Percentiles rank a stretch among this genome's conserved stretches.
phyloP scores from a whole-genome alignment of 805 yeast genomes.

The Saturnispora sanitii region DNA sequence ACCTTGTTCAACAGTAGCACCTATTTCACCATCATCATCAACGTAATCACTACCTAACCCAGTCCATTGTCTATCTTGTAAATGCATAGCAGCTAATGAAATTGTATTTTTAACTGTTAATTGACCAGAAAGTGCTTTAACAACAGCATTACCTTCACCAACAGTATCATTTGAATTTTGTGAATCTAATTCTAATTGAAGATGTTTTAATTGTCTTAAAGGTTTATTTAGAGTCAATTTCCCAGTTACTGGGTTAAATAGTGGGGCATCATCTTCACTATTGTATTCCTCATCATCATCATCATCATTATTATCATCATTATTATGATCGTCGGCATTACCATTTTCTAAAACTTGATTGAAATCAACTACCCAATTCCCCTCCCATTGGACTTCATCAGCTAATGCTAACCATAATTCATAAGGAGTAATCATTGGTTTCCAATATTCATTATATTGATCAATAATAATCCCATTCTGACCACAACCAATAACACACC shows the following conservation, averaged over 20 bases:
- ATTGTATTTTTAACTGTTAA: slow-evolving; percentile 67
- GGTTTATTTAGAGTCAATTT: slow-evolving; percentile 65
- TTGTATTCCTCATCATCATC: slow-evolving; percentile 11
- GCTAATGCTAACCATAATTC: slow-evolving; percentile 76
- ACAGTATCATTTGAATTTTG: slow-evolving; percentile 17
- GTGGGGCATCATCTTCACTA: slow-evolving; percentile 58
- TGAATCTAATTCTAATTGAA: slow-evolving; percentile 45
- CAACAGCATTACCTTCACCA: slow-evolving; percentile 30
- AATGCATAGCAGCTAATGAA: slow-evolving; percentile 74
- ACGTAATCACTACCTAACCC: slow-evolving; percentile 84
- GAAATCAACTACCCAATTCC: slow-evolving; percentile 85
- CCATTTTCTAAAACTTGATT: slow-evolving; percentile 36
- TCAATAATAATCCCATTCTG: slow-evolving; percentile 88
- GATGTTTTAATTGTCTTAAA: slow-evolving; percentile 52
- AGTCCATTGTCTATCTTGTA: slow-evolving; percentile 71
- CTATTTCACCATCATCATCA: slow-evolving; percentile 34
- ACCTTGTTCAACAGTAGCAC: slow-evolving; percentile 78
- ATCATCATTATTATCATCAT: slow-evolving; percentile 9
- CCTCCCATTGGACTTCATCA: slow-evolving; percentile 79
- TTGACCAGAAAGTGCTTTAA: slow-evolving; percentile 45
- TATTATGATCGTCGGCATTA: slow-evolving; percentile 23
- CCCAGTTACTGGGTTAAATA: slow-evolving; percentile 85
- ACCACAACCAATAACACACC: slow-evolving; percentile 94
- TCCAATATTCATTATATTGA: slow-evolving; percentile 67
- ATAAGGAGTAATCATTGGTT: slow-evolving; percentile 90